Evolutionary conservation across 495 filamentous ascomycete species (phyloP), one percentile per base, ranked within the genome.

Genomic region (Mytilinidion resinicola): DNA sequence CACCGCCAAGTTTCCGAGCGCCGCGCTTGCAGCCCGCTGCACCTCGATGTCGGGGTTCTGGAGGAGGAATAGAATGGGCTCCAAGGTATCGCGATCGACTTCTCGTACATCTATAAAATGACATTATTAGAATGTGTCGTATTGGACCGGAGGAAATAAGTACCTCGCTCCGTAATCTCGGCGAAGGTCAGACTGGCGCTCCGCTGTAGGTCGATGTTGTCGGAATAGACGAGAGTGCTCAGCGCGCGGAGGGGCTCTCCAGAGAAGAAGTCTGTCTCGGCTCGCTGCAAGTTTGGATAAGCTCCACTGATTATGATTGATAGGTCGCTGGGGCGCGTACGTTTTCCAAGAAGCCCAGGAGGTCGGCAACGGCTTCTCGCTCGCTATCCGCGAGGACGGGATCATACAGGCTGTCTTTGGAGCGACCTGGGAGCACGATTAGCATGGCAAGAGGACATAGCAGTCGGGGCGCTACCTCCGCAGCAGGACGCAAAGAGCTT

Each of bases 171-270:
- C 12, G 93, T 99, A 68, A 99, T 97, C 71, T 99, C 93, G 30
- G 93, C 93, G 77, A 99, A 99, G 1, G 93, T 99, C 73, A 99
- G 82, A 72, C 91, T 96, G 12, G 93, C 93, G 73, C 95, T 97
- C 59, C 93, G 82, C 73, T 99, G 93, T 47, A 99, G 82, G 65
- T 99, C 95, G 69, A 99, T 90, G 77, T 99, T 99, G 67, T 97
- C 91, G 42, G 95, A 97, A 70, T 95, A 97, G 35, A 99, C 93
- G 3, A 99, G 80, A 4, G 91, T 97, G 75, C 88, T 96, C 44
- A 99, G 76, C 39, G 93, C 92, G 71, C 85, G 87, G 59, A 99
- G 84, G n/a, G 93, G 93, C 67, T 96, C 90, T 72, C 93, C 93
- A 21, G 88, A 84, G 75, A 99, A 99, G 82, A 99, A 99, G 71